Percentiles rank a stretch among this genome's conserved stretches.
phyloP scores from a whole-genome alignment of 2,329 filamentous ascomycete species.

The Dothiorella sarmentorum region DNA sequence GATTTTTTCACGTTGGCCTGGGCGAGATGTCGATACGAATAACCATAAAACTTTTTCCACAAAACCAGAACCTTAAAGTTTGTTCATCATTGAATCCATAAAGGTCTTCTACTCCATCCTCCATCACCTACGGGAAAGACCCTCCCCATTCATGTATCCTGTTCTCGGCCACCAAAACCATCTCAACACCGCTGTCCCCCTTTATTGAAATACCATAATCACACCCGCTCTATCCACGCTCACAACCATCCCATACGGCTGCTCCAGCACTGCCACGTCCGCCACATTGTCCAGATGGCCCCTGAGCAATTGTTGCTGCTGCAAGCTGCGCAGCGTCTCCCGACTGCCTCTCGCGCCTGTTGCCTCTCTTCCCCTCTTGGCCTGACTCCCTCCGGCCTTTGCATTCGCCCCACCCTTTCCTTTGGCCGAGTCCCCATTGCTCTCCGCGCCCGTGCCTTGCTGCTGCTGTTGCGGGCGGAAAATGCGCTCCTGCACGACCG shows the following conservation, averaged over 20 bases:
- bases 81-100: neutral
- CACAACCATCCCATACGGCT: conserved; percentile 88
- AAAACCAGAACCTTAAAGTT: too few relatives aligned
- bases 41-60: too few relatives aligned
- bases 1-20: too few relatives aligned
- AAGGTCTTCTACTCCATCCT: too few relatives aligned
- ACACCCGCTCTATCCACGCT: conserved; percentile 86
- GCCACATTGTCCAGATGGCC: conserved; percentile 84
- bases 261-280: conserved; percentile 83
- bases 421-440: neutral
- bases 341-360: neutral
- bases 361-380: conserved; percentile 7
- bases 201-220: conserved; percentile 77
- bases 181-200: neutral
- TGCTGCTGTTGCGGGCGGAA: conserved; percentile 3
- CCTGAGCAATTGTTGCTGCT: conserved; percentile 81
- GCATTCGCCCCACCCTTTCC: conserved; percentile 3
- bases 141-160: too few relatives aligned
- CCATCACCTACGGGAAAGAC: too few relatives aligned
- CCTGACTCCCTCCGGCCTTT: neutral
- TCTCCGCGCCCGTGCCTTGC: neutral
- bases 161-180: too few relatives aligned
- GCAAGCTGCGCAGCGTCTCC: conserved; percentile 51
- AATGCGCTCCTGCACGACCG: conserved; percentile 11
- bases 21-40: too few relatives aligned